These are phyloP conservation scores for Lithocarpus polystachyus DNA, from an alignment of 306 rosid species.

Conservation along the genomic window DNA sequence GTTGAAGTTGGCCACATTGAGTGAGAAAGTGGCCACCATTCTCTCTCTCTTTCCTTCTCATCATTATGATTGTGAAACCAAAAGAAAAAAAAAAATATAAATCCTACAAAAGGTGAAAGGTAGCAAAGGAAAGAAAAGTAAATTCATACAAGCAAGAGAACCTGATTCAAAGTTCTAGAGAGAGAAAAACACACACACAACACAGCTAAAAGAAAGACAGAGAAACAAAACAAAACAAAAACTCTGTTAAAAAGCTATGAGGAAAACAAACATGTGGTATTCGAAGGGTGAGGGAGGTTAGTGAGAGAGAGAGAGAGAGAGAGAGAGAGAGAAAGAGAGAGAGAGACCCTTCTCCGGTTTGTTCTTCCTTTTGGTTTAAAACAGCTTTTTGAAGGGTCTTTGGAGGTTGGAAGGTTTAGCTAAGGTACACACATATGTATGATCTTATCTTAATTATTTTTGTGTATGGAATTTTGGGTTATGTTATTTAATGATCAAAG, in stretches of 20 bases:
- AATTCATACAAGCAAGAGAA: constrained; percentile 42
- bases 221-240: neutral
- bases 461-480: neutral
- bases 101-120: constrained; percentile 70
- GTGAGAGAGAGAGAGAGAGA: neutral
- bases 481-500: neutral
- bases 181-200: neutral
- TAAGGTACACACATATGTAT: constrained; percentile 16
- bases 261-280: constrained; percentile 45
- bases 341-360: constrained; percentile 10
- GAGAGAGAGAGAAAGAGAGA: constrained; percentile 9
- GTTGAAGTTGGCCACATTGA: constrained; percentile 80
- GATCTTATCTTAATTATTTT: neutral
- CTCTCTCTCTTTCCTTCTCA: constrained; percentile 34
- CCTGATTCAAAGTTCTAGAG: constrained; percentile 44
- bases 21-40: constrained; percentile 84
- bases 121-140: constrained; percentile 43
- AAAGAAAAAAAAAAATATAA: constrained; percentile 39
- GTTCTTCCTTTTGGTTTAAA: constrained; percentile 19
- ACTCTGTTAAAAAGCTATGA: constrained; percentile 3
- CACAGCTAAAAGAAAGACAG: neutral
- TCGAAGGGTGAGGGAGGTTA: constrained; percentile 44
- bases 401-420: constrained; percentile 10
- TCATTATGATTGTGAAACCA: constrained; percentile 49
- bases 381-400: constrained; percentile 14